phyloP scores from a whole-genome alignment of 2,329 filamentous ascomycete genomes.

The Stagonosporopsis vannaccii region DNA sequence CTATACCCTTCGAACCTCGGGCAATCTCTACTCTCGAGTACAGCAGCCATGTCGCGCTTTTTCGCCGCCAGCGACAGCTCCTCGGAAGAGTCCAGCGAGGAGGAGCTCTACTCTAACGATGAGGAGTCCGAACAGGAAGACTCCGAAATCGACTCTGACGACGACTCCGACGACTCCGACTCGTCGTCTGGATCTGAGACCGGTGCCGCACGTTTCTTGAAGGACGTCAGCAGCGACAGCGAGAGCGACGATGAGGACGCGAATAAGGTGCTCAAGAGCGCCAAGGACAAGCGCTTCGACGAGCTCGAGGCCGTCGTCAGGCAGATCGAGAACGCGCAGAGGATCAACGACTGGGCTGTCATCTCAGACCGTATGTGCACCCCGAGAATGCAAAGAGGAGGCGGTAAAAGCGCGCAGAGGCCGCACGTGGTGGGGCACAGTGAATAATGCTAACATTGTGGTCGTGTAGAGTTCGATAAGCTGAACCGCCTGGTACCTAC shows the following conservation, averaged over 20 bases:
- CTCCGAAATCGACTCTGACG: slow-evolving; percentile 63
- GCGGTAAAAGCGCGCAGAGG: slow-evolving; percentile 4
- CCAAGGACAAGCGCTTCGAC: slow-evolving; percentile 95
- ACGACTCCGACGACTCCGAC: slow-evolving; percentile 59
- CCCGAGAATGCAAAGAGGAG: not conserved
- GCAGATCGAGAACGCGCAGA: slow-evolving; percentile 93
- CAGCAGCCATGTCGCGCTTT: slow-evolving; percentile 75
- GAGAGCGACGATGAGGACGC: slow-evolving; percentile 86
- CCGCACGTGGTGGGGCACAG: slow-evolving; percentile 13
- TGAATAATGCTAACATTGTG: slow-evolving; percentile 29
- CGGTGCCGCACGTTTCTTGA: slow-evolving; percentile 86
- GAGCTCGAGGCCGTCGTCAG: slow-evolving; percentile 90
- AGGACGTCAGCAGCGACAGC: slow-evolving; percentile 77
- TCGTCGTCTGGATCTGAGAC: slow-evolving; percentile 67
- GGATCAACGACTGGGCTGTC: slow-evolving; percentile 96
- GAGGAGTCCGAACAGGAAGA: slow-evolving; percentile 55
- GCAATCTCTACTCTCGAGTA: slow-evolving; percentile 34
- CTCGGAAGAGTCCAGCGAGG: slow-evolving; percentile 89
- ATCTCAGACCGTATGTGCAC: slow-evolving; percentile 79
- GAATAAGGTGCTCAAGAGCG: slow-evolving; percentile 89
- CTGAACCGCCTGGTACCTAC: slow-evolving; percentile 80
- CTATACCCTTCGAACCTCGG: slow-evolving; percentile 29
- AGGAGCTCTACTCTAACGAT: slow-evolving; percentile 91
- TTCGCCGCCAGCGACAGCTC: slow-evolving; percentile 97
- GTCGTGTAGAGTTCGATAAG: slow-evolving; percentile 83